These are phyloP conservation scores for Chlamydomonas eustigma DNA, from an alignment of 139 green algal species.

Conservation along the genomic window DNA sequence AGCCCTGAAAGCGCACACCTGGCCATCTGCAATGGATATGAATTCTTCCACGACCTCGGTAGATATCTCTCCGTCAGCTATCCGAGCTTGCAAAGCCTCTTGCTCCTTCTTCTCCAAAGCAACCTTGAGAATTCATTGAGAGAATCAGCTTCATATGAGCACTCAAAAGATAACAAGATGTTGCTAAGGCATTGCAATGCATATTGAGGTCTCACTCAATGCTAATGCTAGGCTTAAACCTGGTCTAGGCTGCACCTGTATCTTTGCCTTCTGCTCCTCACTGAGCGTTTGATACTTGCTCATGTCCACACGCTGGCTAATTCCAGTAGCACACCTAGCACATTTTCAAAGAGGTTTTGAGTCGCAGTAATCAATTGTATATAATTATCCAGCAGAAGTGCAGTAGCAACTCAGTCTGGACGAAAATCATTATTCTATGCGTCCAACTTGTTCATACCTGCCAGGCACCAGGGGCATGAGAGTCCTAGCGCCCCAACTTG, in stretches of 20 bases:
- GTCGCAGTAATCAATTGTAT: no score
- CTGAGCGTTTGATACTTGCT: constrained; percentile 68
- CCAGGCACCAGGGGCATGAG: constrained; percentile 71
- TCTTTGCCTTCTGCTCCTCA: constrained; percentile 65
- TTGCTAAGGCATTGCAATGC: no score
- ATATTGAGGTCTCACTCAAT: no score
- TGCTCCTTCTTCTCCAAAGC: constrained; percentile 24
- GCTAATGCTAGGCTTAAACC: no score
- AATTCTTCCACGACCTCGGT: constrained; percentile 83
- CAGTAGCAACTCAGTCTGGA: neutral
- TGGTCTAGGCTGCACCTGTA: no score
- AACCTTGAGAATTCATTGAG: no score
- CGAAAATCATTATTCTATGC: no score
- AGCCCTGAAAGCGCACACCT: constrained; percentile 46
- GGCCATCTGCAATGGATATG: constrained; percentile 87
- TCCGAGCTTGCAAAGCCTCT: constrained; percentile 3
- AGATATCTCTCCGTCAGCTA: neutral
- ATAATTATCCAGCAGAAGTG: neutral
- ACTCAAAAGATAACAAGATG: no score
- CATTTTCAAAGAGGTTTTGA: no score
- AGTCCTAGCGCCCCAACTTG: constrained; percentile 68
- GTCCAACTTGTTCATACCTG: no score
- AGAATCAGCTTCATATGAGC: no score
- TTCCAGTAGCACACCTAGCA: constrained; percentile 34
- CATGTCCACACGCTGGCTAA: constrained; percentile 42